A percentile compares a stretch with the other conserved stretches of the same genome.
These are phyloP conservation scores for Eimeria falciformis DNA, from an alignment of 169 alveolate species.

Conservation along the genomic window DNA sequence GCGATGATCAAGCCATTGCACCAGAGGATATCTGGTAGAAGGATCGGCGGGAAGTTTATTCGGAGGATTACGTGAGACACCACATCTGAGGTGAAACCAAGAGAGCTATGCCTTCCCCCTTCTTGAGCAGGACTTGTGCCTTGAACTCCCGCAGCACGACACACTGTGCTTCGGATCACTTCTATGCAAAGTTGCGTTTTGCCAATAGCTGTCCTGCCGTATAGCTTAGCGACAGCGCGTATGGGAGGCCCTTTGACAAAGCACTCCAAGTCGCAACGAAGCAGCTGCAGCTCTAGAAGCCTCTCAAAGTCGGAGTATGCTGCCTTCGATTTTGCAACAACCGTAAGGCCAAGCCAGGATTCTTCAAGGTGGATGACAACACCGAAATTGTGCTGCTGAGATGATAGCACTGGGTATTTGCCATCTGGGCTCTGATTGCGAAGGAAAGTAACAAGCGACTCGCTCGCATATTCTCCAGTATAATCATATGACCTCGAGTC, in stretches of 20 bases:
- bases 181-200: constrained; percentile 27
- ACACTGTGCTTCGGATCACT: constrained; percentile 41
- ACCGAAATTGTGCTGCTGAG: constrained; percentile 62
- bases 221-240: constrained; percentile 10
- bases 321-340: constrained; percentile 39
- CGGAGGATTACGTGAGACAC: constrained; percentile 47
- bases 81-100: not conserved
- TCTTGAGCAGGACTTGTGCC: not conserved
- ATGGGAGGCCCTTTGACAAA: constrained; percentile 66
- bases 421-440: not conserved
- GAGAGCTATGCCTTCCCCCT: not conserved
- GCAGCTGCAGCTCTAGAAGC: constrained; percentile 53
- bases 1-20: constrained; percentile 28
- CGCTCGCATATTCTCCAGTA: not conserved
- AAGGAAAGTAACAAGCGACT: constrained; percentile 20
- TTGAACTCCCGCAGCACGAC: constrained; percentile 9
- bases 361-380: constrained; percentile 44
- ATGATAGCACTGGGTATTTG: constrained; percentile 43
- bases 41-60: constrained; percentile 55
- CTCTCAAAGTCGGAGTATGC: constrained; percentile 35
- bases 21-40: constrained; percentile 49
- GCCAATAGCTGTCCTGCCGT: constrained; percentile 41
- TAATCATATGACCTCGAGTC: not conserved
- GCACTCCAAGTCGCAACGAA: constrained; percentile 43
- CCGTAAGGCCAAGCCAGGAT: constrained; percentile 40